Evolutionary conservation across 768 basidiomycete species (phyloP).

Genomic region (Naganishia vaughanmartiniae): DNA sequence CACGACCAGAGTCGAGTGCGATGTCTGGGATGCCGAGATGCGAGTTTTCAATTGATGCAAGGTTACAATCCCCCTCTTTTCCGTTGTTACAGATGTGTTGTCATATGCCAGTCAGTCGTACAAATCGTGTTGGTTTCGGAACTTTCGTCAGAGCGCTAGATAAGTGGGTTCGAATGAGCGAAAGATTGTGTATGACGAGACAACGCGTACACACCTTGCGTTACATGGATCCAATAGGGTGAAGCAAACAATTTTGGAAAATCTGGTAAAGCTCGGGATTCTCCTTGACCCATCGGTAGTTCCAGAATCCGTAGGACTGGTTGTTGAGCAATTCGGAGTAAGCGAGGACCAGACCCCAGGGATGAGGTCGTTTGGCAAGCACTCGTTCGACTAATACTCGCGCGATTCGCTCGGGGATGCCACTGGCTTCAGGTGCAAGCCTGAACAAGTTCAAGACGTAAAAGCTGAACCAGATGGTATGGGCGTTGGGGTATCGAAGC

Average conservation of each 20-base stretch:
- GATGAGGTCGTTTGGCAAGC: constrained; percentile 90
- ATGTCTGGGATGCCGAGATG: too few species aligned
- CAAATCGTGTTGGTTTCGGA: constrained; percentile 11
- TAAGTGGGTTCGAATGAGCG: neutral
- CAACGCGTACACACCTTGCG: neutral
- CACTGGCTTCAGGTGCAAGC: constrained; percentile 33
- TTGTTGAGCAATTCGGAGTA: constrained; percentile 92
- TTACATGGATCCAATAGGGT: constrained; percentile 22
- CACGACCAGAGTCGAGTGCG: too few species aligned
- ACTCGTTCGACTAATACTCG: constrained; percentile 84
- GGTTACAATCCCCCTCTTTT: constrained; percentile 4
- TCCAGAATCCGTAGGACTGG: constrained; percentile 50
- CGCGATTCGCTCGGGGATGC: constrained; percentile 60
- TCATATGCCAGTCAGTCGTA: constrained; percentile 19
- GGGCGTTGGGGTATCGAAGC: constrained; percentile 94
- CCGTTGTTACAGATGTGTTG: constrained; percentile 24
- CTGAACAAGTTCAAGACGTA: constrained; percentile 80
- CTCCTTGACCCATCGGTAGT: constrained; percentile 44
- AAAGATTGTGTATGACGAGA: neutral
- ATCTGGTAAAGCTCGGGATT: constrained; percentile 44
- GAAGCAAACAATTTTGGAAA: constrained; percentile 28
- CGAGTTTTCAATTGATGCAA: neutral
- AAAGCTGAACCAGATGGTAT: constrained; percentile 96
- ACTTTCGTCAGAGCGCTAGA: constrained; percentile 14
- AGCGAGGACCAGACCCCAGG: constrained; percentile 90